Conservation (phyloP, 129 eudicot genomes). For the Escallonia rubra region DNA sequence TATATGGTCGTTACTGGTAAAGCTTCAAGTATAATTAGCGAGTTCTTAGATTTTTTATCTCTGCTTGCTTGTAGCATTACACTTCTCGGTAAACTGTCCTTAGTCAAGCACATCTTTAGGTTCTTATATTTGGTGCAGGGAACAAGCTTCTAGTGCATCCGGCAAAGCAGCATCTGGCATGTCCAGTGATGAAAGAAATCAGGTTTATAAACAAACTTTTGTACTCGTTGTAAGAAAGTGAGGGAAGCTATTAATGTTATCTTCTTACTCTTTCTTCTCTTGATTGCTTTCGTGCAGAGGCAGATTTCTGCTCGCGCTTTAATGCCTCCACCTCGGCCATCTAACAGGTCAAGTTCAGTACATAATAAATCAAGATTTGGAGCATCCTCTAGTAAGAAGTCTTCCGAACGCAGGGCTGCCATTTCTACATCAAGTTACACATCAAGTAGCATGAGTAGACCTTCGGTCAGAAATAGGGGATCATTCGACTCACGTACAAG, state of each 20-base stretch:
- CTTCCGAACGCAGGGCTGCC: slow-evolving; percentile 34
- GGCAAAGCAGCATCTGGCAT: slow-evolving; percentile 89
- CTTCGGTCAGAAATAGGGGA: slow-evolving; percentile 45
- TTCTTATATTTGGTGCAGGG: slow-evolving; percentile 36
- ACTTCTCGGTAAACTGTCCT: too few species aligned
- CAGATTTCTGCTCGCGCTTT: slow-evolving; percentile 74
- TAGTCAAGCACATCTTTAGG: too few species aligned
- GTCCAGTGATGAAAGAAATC: slow-evolving; percentile 90
- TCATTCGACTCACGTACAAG: slow-evolving; percentile 41
- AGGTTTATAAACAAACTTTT: slow-evolving; percentile 32
- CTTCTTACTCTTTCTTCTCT: neutral
- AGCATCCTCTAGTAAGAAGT: slow-evolving; percentile 31
- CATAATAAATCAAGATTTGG: slow-evolving; percentile 32
- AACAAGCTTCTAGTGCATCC: slow-evolving; percentile 94
- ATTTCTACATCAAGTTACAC: slow-evolving; percentile 53
- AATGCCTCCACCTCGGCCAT: slow-evolving; percentile 89
- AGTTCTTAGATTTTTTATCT: neutral
- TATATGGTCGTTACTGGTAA: too few species aligned
- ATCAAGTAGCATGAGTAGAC: slow-evolving; percentile 31
- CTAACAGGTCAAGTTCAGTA: slow-evolving; percentile 26
- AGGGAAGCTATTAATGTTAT: neutral
- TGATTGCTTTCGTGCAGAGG: slow-evolving; percentile 29
- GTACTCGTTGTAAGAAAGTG: neutral
- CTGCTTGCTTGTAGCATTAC: too few species aligned
- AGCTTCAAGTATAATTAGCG: too few species aligned